These are phyloP conservation scores for Penicillium sp. DNA, from an alignment of 2,329 filamentous ascomycete genomes.

Conservation along the genomic window DNA sequence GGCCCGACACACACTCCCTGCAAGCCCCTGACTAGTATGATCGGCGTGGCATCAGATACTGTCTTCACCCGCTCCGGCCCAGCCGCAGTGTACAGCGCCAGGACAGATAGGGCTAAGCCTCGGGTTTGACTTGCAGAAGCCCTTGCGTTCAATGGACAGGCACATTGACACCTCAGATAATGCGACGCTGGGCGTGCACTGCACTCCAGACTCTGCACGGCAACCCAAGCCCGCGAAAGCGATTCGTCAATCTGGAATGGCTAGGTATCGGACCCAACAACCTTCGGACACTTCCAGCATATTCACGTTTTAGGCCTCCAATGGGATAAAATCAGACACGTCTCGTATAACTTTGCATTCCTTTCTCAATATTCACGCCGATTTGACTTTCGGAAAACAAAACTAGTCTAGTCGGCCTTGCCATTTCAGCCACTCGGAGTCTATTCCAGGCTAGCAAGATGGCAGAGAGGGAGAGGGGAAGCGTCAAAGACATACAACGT, in stretches of 20 bases:
- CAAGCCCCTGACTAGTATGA: slow-evolving; percentile 4
- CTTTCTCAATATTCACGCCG: no score
- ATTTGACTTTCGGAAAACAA: no score
- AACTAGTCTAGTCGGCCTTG: neutral
- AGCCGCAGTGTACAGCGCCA: slow-evolving; percentile 7
- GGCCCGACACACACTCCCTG: neutral
- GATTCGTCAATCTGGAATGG: neutral
- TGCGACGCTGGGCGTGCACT: neutral
- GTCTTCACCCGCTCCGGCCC: neutral
- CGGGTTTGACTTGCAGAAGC: slow-evolving; percentile 17
- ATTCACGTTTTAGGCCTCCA: no score
- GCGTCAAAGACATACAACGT: neutral
- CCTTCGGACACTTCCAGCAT: no score
- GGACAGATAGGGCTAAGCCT: slow-evolving; percentile 13
- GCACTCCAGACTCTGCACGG: neutral
- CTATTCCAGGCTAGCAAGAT: neutral
- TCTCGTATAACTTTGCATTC: no score
- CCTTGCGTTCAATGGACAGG: slow-evolving; percentile 14
- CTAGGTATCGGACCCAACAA: no score
- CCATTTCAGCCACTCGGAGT: neutral
- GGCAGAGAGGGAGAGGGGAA: neutral
- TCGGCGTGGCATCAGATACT: slow-evolving; percentile 3
- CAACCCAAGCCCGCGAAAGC: neutral
- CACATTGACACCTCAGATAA: slow-evolving; percentile 6
- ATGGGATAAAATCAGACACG: no score